These are phyloP conservation scores for Citrullus amarus DNA, from an alignment of 306 rosid genomes.

Conservation along the genomic window DNA sequence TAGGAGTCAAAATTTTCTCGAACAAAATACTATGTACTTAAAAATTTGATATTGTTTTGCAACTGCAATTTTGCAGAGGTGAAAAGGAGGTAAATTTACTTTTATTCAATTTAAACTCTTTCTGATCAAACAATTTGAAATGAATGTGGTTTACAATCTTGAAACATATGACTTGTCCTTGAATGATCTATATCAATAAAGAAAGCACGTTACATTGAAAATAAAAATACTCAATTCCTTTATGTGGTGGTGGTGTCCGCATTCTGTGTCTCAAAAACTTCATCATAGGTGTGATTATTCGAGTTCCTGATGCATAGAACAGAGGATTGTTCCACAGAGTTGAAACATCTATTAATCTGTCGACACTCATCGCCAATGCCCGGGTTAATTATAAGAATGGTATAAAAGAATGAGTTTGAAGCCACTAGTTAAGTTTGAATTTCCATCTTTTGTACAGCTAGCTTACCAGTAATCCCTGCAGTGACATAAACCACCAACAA, in stretches of 20 bases:
- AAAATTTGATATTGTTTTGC: background rate
- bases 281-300: background rate
- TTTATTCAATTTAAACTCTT: background rate
- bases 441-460: background rate
- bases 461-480: constrained; percentile 15
- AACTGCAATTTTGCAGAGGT: background rate
- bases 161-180: background rate
- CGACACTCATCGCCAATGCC: background rate
- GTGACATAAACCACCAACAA: constrained; percentile 18
- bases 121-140: background rate
- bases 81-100: background rate
- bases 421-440: background rate
- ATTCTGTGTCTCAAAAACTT: background rate
- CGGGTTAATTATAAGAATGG: background rate
- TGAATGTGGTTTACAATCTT: background rate
- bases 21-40: background rate
- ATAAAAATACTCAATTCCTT: background rate
- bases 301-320: background rate
- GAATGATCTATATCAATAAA: background rate
- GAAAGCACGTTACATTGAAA: background rate
- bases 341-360: background rate
- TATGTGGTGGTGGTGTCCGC: background rate
- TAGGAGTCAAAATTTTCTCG: background rate
- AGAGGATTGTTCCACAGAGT: background rate
- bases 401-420: background rate